Base-by-base conservation (phyloP, 2,329 filamentous ascomycete genomes). In the Colletotrichum sp. region DNA sequence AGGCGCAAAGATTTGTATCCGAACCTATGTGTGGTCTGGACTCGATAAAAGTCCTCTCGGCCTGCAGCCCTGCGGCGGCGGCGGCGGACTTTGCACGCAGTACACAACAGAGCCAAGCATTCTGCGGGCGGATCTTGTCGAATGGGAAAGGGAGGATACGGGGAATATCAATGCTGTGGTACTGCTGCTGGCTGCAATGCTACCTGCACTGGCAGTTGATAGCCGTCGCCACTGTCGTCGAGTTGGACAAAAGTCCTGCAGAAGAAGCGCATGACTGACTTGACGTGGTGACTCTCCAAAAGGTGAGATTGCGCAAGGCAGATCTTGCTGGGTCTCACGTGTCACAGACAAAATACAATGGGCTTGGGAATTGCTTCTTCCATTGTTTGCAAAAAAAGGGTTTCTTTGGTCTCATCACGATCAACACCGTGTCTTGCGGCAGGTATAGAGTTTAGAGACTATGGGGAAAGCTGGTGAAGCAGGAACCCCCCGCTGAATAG, bases 1-100 rank as follows among this genome's bases (percentile, higher is more conserved):
- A 39, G 36, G 36, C 39, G 39, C 39, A 43, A 43, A 43, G 39
- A 8, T n/a, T 2, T 43, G 39, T 43, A 10, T 43, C 36, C 36
- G 39, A 6, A 43, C 16, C 16, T n/a, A n/a, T 10, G 39, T 43
- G 39, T 32, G 67, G 32, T n/a, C 57, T 26, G 30, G 71, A 69
- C 59, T 70, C 67, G n/a, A 59, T 59, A 59, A 65, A 74, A 12
- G 18, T 9, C 21, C 16, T 16, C 30, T 39, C 5, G 16, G 32
- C 4, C 66, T 68, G 43, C 73, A 67, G 71, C 72, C 72, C 63
- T 75, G 72, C 69, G 63, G 68, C 61, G n/a, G n/a, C n/a, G n/a
- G n/a, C n/a, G n/a, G n/a, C n/a, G n/a, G n/a, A n/a, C n/a, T n/a
- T n/a, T n/a, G n/a, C n/a, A n/a, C n/a, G n/a, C n/a, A n/a, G n/a